phyloP scores from a whole-genome alignment of 2,329 filamentous ascomycete species.

The Aschersonia sp. region DNA sequence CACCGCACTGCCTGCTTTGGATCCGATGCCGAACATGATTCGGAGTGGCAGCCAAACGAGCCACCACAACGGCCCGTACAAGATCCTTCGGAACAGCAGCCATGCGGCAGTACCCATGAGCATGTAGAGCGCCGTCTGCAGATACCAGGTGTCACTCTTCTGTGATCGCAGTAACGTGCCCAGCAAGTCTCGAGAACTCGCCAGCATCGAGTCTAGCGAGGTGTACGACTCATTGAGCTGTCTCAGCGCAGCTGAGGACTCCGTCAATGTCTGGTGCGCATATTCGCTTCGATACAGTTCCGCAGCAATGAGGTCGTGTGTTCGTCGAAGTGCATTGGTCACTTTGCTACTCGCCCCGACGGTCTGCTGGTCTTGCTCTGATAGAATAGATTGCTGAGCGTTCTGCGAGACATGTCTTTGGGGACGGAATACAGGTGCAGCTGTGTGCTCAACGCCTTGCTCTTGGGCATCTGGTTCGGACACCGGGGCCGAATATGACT shows the following conservation, averaged over 20 bases:
- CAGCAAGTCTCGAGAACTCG: conserved; percentile 59
- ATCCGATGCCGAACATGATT: conserved; percentile 42
- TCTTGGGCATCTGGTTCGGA: conserved; percentile 15
- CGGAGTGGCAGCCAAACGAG: conserved; percentile 72
- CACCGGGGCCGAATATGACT: conserved; percentile 38
- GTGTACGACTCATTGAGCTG: conserved; percentile 71
- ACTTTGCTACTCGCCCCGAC: conserved; percentile 69
- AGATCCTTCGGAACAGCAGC: conserved; percentile 68
- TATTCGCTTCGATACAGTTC: conserved; percentile 81
- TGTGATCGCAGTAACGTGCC: conserved; percentile 69
- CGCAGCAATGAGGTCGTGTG: conserved; percentile 71
- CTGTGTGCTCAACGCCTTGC: conserved; percentile 8
- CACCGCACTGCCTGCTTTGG: conserved; percentile 39
- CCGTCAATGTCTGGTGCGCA: conserved; percentile 73
- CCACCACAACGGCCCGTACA: conserved; percentile 89
- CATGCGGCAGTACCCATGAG: conserved; percentile 64
- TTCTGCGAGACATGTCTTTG: conserved; percentile 14
- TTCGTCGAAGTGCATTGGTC: conserved; percentile 67
- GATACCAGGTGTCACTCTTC: conserved; percentile 97
- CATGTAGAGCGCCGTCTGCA: conserved; percentile 79
- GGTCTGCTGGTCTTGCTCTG: conserved; percentile 57
- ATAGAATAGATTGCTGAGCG: conserved; percentile 20
- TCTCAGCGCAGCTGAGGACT: conserved; percentile 70
- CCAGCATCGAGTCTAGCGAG: conserved; percentile 62
- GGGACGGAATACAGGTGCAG: conserved; percentile 8